phyloP scores from a whole-genome alignment of 139 green algal species.

The Trebouxia sp. region DNA sequence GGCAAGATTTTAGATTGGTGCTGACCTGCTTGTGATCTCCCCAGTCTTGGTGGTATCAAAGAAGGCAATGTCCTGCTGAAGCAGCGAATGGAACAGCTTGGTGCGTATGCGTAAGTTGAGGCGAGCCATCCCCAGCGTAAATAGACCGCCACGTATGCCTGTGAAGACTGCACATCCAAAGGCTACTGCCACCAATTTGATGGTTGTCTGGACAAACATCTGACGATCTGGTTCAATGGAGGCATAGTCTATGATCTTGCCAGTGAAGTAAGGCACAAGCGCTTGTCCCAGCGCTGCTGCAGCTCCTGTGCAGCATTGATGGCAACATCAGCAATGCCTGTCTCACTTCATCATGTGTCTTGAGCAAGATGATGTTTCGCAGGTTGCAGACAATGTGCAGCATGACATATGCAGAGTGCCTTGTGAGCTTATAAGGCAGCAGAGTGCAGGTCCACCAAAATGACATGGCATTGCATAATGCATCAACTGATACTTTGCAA shows the following conservation, averaged over 20 bases:
- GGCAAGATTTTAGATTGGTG: too few relatives aligned
- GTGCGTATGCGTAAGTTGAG: conserved; percentile 48
- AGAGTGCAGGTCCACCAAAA: too few relatives aligned
- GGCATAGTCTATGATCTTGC: conserved; percentile 79
- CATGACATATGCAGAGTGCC: too few relatives aligned
- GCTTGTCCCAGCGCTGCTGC: conserved; percentile 65
- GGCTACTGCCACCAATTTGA: conserved; percentile 63
- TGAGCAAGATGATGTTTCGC: not conserved
- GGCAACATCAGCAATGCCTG: too few relatives aligned
- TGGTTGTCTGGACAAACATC: conserved; percentile 55
- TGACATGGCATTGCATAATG: too few relatives aligned
- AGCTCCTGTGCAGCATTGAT: conserved; percentile 55
- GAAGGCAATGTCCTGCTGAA: conserved; percentile 81
- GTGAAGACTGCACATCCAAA: conserved; percentile 70
- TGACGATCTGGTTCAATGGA: conserved; percentile 64
- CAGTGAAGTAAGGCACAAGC: conserved; percentile 77
- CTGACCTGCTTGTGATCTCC: conserved; percentile 24
- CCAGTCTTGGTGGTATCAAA: conserved; percentile 78
- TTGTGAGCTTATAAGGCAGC: too few relatives aligned
- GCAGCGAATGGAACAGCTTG: conserved; percentile 60
- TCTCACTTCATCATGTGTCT: too few relatives aligned
- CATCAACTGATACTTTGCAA: too few relatives aligned
- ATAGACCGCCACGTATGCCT: conserved; percentile 70
- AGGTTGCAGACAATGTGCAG: conserved; percentile 1
- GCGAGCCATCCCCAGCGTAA: conserved; percentile 56